Evolutionary conservation across 1,284 basidiomycete species (phyloP), one percentile per base, ranked within the genome.

Genomic region (Ganoderma lingzhi): DNA sequence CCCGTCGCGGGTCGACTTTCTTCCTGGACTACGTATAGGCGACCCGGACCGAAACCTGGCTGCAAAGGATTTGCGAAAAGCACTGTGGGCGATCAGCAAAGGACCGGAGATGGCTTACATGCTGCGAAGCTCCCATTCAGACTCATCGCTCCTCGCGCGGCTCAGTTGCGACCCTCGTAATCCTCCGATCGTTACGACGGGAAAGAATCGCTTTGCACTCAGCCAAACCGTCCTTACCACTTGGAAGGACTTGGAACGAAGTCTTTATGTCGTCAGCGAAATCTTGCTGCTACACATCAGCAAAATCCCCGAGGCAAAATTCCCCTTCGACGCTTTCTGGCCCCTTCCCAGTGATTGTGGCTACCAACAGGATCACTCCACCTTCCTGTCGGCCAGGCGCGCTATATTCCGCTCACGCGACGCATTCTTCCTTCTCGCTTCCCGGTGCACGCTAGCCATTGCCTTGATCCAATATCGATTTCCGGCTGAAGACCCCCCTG

Each of bases 121-220:
- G 51, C 28, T 30, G 23, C 51, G 51, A 53, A 28, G 51, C 51
- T 53, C 51, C 9, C 51, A 30, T 53, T 10, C 23, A 12, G 28
- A 53, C 23, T 53, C 10, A 2, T 53, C 28, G 28, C 51, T 53
- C 4, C 28, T 53, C n/a, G 28, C 28, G 5, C 51, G 51, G 28
- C 51, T 53, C 28, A 53, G 28, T 53, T 53, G 51, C 51, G 51
- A 53, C 51, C 51, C 28, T 30, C 51, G 51, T 53, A 53, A 53
- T 4, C 51, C 51, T 4, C 28, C 51, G 10, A 53, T 53, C 51
- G 23, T 28, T 19, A 4, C 51, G 28, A 53, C 42, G 17, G 42
- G n/a, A 9, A 53, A 53, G 4, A 53, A 53, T 15, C 51, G 28
- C 28, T 53, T 14, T 19, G 28, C 28, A 14, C 28, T 53, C 28